A percentile compares a stretch with the other conserved stretches of the same genome.
Conservation (phyloP, 2,329 filamentous ascomycete species). For the Blastomyces silverae region DNA sequence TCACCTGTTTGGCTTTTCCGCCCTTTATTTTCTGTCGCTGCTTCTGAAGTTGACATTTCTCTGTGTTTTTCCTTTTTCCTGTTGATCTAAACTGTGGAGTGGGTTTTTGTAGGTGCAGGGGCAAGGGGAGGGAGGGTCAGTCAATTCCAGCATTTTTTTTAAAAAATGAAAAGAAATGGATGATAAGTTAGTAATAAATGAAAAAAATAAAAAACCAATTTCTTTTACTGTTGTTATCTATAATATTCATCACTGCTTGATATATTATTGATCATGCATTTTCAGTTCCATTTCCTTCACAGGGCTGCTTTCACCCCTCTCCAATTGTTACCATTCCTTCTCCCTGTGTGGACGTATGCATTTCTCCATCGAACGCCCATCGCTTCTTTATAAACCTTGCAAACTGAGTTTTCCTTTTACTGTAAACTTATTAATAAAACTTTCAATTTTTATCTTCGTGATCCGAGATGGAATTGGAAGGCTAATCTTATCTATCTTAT, state of each 20-base stretch:
- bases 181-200: neutral
- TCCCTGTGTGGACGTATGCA: neutral
- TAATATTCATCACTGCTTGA: neutral
- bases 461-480: no score
- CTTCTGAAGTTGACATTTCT: neutral
- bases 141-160: neutral
- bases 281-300: neutral
- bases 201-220: neutral
- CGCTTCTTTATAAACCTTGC: no score
- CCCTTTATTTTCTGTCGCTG: neutral
- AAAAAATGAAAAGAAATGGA: neutral
- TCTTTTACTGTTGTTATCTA: neutral
- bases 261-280: neutral
- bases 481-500: no score
- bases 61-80: neutral
- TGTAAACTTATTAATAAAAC: no score
- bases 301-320: neutral
- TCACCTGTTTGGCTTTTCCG: neutral
- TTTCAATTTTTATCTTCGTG: no score
- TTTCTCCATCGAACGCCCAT: neutral
- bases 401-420: no score
- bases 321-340: neutral
- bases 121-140: neutral
- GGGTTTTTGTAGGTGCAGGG: neutral
- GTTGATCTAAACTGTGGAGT: neutral